These are phyloP conservation scores for Podospora conica DNA, from an alignment of 495 filamentous ascomycete genomes.

Conservation along the genomic window DNA sequence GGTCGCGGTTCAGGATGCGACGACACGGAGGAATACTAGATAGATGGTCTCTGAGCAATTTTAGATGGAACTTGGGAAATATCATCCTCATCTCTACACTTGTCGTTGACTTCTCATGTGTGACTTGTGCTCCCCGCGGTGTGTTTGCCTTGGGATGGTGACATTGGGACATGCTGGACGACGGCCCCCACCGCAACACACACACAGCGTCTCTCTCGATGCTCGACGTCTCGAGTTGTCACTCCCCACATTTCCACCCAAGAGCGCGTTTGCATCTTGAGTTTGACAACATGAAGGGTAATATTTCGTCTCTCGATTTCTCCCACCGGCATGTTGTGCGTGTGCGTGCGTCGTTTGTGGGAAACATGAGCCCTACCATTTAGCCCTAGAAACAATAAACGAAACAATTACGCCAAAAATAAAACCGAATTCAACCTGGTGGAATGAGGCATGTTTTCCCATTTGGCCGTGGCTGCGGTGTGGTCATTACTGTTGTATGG, in stretches of 20 bases:
- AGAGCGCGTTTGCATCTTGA: not conserved
- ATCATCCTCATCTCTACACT: not conserved
- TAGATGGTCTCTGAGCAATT: not conserved
- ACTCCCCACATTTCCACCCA: not conserved
- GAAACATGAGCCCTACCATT: not conserved
- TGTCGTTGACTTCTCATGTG: not conserved
- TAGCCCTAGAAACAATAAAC: not conserved
- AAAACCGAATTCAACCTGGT: not conserved
- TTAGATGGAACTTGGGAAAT: not conserved
- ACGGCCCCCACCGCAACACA: not conserved
- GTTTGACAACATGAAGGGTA: not conserved
- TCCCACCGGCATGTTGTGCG: not conserved
- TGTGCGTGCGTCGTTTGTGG: not conserved
- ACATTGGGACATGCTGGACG: not conserved
- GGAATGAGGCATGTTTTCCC: not conserved
- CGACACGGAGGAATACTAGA: constrained; percentile 5
- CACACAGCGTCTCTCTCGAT: not conserved
- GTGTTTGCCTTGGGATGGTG: not conserved
- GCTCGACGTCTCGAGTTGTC: too few species aligned
- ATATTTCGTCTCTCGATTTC: not conserved
- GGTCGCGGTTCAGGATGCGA: not conserved
- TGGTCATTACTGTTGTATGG: too few species aligned
- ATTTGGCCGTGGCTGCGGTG: not conserved
- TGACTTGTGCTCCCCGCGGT: not conserved
- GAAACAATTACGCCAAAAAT: not conserved